Evolutionary conservation across 2,329 filamentous ascomycete genomes (phyloP).

Genomic region (Fusarium sp.): DNA sequence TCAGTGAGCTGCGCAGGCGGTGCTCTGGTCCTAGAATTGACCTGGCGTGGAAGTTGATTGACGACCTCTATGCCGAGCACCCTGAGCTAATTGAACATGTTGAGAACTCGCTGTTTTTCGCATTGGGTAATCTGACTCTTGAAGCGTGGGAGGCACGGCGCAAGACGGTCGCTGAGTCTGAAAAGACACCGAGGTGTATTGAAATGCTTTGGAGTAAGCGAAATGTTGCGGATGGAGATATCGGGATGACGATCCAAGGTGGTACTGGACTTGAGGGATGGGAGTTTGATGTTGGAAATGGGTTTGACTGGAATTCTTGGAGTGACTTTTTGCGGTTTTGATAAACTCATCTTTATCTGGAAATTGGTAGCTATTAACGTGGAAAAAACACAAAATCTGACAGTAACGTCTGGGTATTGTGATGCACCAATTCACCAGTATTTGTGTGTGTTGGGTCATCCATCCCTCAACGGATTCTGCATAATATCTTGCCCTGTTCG

Average conservation of each 20-base stretch:
- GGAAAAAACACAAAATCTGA: too few species aligned
- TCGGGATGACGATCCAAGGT: background rate
- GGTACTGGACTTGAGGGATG: constrained; percentile 1
- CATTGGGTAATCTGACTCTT: constrained; percentile 32
- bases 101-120: constrained; percentile 17
- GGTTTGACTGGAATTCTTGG: constrained; percentile 43
- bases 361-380: too few species aligned
- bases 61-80: constrained; percentile 45
- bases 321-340: constrained; percentile 39
- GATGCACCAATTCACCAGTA: too few species aligned
- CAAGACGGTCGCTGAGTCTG: constrained; percentile 1
- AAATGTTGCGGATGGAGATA: background rate
- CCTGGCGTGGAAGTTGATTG: constrained; percentile 49
- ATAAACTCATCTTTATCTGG: background rate
- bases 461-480: too few species aligned
- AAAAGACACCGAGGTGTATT: constrained; percentile 24
- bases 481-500: background rate
- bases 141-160: constrained; percentile 44
- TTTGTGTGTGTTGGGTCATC: too few species aligned
- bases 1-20: constrained; percentile 50
- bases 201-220: constrained; percentile 18
- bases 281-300: constrained; percentile 4
- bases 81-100: constrained; percentile 23
- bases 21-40: constrained; percentile 31
- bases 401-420: too few species aligned